Percentiles rank a stretch among this genome's conserved stretches.
phyloP scores from a whole-genome alignment of 2,329 filamentous ascomycete genomes.

The Monosporascus sp. region DNA sequence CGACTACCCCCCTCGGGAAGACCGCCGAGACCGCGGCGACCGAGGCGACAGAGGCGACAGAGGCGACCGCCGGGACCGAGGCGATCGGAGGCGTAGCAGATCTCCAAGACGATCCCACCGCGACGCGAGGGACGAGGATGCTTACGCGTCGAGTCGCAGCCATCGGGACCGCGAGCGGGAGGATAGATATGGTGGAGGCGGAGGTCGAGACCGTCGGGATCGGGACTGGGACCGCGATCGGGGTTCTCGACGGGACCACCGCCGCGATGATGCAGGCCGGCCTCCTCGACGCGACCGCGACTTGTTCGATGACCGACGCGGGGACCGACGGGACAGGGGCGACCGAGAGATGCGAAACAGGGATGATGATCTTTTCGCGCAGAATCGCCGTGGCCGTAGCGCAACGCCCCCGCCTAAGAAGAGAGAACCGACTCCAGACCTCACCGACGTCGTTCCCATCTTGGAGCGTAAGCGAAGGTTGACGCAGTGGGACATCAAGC shows the following conservation, averaged over 20 bases:
- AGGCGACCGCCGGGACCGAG: slow-evolving; percentile 29
- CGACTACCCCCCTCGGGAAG: slow-evolving; percentile 47
- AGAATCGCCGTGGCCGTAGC: slow-evolving; percentile 63
- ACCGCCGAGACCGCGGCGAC: slow-evolving; percentile 34
- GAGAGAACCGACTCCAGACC: slow-evolving; percentile 90
- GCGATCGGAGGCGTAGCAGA: slow-evolving; percentile 66
- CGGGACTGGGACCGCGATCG: slow-evolving; percentile 64
- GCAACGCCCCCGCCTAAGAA: slow-evolving; percentile 79
- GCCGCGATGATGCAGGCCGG: slow-evolving; percentile 52
- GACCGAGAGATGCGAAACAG: slow-evolving; percentile 37
- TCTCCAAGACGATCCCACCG: slow-evolving; percentile 70
- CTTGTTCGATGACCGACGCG: slow-evolving; percentile 56
- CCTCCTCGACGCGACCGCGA: slow-evolving; percentile 53
- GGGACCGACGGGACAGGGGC: slow-evolving; percentile 34
- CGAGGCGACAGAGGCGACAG: slow-evolving; percentile 35
- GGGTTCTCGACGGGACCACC: slow-evolving; percentile 33
- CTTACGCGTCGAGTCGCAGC: slow-evolving; percentile 87
- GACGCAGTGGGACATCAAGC: slow-evolving; percentile 99
- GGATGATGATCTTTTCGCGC: slow-evolving; percentile 43
- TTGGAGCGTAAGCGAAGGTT: slow-evolving; percentile 83
- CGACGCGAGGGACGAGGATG: slow-evolving; percentile 59
- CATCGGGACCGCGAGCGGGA: slow-evolving; percentile 92
- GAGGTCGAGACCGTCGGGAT: slow-evolving; percentile 38
- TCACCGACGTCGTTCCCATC: slow-evolving; percentile 79
- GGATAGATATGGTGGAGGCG: slow-evolving; percentile 75